These are phyloP conservation scores for Penicillium brevicompactum DNA, from an alignment of 2,329 filamentous ascomycete genomes.

Conservation along the genomic window DNA sequence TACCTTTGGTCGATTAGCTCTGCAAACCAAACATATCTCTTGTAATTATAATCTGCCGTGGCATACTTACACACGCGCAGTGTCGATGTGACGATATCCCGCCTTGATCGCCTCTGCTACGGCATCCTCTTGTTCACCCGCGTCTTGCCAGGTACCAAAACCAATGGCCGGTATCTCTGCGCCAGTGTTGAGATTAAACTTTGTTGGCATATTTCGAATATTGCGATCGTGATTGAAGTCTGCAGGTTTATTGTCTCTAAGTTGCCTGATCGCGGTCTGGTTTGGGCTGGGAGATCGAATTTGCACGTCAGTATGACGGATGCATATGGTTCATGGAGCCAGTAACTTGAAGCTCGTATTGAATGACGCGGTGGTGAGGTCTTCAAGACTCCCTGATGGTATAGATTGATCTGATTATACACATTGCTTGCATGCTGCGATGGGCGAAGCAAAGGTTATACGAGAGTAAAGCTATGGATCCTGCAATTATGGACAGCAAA, in stretches of 20 bases:
- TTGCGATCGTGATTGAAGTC: neutral
- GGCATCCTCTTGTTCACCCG: slow-evolving; percentile 51
- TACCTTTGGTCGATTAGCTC: slow-evolving; percentile 44
- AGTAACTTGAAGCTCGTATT: neutral
- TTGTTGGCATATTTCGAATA: slow-evolving; percentile 31
- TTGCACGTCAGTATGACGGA: slow-evolving; percentile 40
- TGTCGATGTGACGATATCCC: slow-evolving; percentile 61
- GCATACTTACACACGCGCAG: slow-evolving; percentile 45
- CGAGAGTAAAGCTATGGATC: no score
- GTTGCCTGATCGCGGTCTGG: neutral
- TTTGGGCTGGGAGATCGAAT: neutral
- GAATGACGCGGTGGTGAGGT: neutral
- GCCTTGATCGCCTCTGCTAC: slow-evolving; percentile 51
- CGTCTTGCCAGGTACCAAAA: slow-evolving; percentile 59
- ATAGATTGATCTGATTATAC: neutral
- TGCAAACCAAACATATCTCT: neutral
- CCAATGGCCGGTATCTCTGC: slow-evolving; percentile 52
- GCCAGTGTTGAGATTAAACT: slow-evolving; percentile 51
- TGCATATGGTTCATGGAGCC: slow-evolving; percentile 25
- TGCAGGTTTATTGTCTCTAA: neutral
- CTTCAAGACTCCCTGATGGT: neutral
- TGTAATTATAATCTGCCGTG: neutral
- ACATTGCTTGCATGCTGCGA: no score
- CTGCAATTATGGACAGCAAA: no score
- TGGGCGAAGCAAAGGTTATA: no score